These are phyloP conservation scores for Rhodamnia argentea DNA, from an alignment of 345 rosid species.

Conservation along the genomic window DNA sequence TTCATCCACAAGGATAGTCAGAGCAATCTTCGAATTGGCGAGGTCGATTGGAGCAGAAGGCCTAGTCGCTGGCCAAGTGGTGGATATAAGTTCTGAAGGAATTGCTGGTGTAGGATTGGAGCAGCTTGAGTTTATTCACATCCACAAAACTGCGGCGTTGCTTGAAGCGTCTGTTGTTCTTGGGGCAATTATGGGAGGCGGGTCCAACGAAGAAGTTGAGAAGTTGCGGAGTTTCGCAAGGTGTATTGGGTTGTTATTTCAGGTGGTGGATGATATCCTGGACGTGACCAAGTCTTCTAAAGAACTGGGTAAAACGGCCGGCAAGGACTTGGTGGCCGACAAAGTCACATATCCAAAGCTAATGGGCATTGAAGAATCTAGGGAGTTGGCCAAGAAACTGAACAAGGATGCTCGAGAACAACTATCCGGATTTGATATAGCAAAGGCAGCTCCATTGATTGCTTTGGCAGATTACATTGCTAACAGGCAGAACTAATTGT, in stretches of 20 bases:
- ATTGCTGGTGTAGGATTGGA: constrained; percentile 42
- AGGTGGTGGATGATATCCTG: constrained; percentile 92
- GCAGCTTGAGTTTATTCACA: constrained; percentile 72
- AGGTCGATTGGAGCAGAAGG: constrained; percentile 57
- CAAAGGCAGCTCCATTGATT: constrained; percentile 72
- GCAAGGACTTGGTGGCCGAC: constrained; percentile 87
- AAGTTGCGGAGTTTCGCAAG: constrained; percentile 62
- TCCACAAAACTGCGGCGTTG: constrained; percentile 80
- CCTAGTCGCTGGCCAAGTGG: constrained; percentile 84
- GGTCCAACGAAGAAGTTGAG: constrained; percentile 59
- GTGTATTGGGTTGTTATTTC: constrained; percentile 71
- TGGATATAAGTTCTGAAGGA: constrained; percentile 68
- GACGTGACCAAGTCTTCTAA: constrained; percentile 78
- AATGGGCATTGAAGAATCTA: constrained; percentile 72
- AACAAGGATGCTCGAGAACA: constrained; percentile 54
- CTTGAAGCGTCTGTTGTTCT: constrained; percentile 72
- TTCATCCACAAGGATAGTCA: constrained; percentile 30
- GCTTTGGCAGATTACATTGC: constrained; percentile 90
- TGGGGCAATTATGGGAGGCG: constrained; percentile 82
- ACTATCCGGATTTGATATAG: constrained; percentile 51
- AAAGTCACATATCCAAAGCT: constrained; percentile 74
- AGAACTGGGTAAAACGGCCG: constrained; percentile 90
- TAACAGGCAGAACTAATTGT: constrained; percentile 50
- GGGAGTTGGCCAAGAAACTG: constrained; percentile 63
- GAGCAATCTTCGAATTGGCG: constrained; percentile 68